A percentile compares a stretch with the other conserved stretches of the same genome.
These are phyloP conservation scores for Lactarius tabidus DNA, from an alignment of 768 basidiomycete species.

Conservation along the genomic window DNA sequence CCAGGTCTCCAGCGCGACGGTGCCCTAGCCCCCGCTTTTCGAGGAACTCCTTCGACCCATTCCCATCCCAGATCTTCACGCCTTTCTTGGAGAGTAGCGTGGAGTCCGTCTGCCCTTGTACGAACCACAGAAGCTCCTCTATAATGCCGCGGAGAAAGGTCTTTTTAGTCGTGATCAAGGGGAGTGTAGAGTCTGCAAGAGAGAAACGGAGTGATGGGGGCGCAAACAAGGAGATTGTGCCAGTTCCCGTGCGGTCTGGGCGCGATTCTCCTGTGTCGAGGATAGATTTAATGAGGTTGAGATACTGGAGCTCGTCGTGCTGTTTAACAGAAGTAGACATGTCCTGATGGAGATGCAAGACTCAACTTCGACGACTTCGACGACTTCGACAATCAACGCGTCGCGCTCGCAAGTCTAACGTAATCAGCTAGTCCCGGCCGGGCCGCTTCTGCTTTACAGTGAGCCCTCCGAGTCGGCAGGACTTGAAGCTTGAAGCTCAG, in stretches of 20 bases:
- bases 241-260: slow-evolving; percentile 92
- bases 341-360: not conserved
- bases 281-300: slow-evolving; percentile 73
- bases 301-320: slow-evolving; percentile 90
- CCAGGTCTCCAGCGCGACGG: slow-evolving; percentile 86
- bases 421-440: slow-evolving; percentile 3
- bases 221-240: slow-evolving; percentile 88
- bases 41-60: slow-evolving; percentile 84
- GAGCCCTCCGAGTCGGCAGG: not conserved
- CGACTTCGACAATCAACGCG: too few species aligned
- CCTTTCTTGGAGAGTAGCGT: slow-evolving; percentile 71
- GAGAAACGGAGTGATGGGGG: slow-evolving; percentile 89
- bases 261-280: slow-evolving; percentile 72
- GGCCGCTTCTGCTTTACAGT: not conserved
- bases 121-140: slow-evolving; percentile 95
- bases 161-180: slow-evolving; percentile 91
- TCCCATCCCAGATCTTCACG: slow-evolving; percentile 97
- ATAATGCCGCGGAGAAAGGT: slow-evolving; percentile 89
- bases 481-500: too few species aligned
- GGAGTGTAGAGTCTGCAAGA: slow-evolving; percentile 67
- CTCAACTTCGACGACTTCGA: not conserved
- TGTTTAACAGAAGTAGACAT: slow-evolving; percentile 8
- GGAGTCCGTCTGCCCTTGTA: slow-evolving; percentile 80
- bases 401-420: slow-evolving; percentile 16
- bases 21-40: slow-evolving; percentile 81